Conservation (phyloP, 148 eudicot genomes). For the Salicornia ramosissima region DNA sequence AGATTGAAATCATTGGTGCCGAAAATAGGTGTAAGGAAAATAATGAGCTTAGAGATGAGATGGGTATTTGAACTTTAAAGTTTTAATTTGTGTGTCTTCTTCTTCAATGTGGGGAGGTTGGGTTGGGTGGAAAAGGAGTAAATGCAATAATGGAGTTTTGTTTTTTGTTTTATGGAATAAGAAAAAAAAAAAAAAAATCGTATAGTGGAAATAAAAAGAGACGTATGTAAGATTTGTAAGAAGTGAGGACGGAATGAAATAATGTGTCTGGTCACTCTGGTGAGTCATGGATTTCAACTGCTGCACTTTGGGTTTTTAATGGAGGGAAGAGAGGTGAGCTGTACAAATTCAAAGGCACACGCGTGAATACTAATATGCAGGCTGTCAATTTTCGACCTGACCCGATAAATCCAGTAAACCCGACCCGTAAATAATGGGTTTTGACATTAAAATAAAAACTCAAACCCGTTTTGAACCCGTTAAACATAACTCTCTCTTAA, state of each 20-base stretch:
- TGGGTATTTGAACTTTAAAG: too few species aligned
- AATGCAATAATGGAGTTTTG: background rate
- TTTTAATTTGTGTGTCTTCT: background rate
- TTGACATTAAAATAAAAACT: too few species aligned
- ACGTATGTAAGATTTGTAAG: background rate
- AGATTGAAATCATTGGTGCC: background rate
- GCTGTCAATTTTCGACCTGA: too few species aligned
- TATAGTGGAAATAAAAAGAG: background rate
- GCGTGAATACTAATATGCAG: too few species aligned
- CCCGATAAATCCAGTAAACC: too few species aligned
- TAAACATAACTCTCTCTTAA: too few species aligned
- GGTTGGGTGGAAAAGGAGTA: background rate
- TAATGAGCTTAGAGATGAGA: too few species aligned
- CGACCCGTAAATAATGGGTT: too few species aligned
- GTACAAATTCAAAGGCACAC: too few species aligned
- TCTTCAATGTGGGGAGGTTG: background rate
- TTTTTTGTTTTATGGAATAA: background rate
- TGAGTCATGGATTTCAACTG: conserved; percentile 17
- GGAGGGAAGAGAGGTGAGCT: conserved; percentile 1
- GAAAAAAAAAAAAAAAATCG: background rate
- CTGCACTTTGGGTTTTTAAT: background rate
- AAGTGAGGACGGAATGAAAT: background rate
- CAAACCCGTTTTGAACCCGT: too few species aligned
- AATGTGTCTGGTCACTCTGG: conserved; percentile 3
- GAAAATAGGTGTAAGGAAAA: background rate